These are phyloP conservation scores for Penicillium soppii DNA, from an alignment of 495 filamentous ascomycete species.

Conservation along the genomic window DNA sequence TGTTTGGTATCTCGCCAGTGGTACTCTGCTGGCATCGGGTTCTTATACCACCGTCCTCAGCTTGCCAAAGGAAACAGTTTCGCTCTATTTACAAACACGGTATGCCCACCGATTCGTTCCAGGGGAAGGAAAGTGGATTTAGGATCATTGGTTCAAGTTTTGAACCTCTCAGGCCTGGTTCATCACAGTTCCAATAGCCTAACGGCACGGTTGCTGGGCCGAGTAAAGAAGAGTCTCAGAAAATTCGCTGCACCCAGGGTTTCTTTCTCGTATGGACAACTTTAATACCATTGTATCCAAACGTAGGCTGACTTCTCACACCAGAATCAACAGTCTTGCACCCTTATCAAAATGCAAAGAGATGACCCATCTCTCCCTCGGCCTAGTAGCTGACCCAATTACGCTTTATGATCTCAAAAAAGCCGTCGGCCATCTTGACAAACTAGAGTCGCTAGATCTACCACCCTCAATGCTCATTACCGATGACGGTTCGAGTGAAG, in stretches of 20 bases:
- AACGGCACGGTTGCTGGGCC: conserved; percentile 62
- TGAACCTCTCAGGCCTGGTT: conserved; percentile 61
- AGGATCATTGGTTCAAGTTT: conserved; percentile 51
- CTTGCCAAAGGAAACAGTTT: conserved; percentile 54
- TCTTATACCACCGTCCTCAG: conserved; percentile 56
- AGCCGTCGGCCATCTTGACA: conserved; percentile 46
- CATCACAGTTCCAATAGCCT: conserved; percentile 65
- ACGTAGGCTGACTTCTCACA: conserved; percentile 7
- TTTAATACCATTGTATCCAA: background rate
- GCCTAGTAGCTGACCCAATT: conserved; percentile 56
- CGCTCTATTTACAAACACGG: conserved; percentile 55
- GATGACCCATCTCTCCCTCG: conserved; percentile 56
- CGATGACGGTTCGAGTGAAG: background rate
- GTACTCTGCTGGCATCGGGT: conserved; percentile 56
- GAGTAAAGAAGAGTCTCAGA: conserved; percentile 56
- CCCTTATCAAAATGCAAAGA: conserved; percentile 61
- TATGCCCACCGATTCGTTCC: conserved; percentile 61
- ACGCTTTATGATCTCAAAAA: conserved; percentile 51
- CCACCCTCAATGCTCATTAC: conserved; percentile 49
- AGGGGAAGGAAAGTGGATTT: conserved; percentile 49
- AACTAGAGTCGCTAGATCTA: conserved; percentile 53
- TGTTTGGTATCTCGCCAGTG: conserved; percentile 62
- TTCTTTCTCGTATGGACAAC: conserved; percentile 52
- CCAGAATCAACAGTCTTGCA: conserved; percentile 57
- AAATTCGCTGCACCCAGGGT: conserved; percentile 65